Evolutionary conservation across 768 basidiomycete species (phyloP), one percentile per base, ranked within the genome.

Genomic region (Panaeolus cyanescens): DNA sequence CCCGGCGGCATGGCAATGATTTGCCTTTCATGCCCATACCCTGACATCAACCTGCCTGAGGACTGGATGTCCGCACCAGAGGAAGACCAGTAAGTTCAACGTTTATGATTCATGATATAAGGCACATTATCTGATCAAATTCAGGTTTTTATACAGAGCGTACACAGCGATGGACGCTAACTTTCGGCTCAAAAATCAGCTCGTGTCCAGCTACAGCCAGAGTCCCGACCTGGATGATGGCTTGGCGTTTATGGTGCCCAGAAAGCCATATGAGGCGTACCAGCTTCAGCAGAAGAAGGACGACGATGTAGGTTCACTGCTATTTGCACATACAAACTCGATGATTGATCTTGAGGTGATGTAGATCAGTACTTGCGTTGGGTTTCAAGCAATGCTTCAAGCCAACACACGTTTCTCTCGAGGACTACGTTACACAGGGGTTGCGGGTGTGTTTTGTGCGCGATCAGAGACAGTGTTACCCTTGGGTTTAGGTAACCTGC

Each of bases 401-500:
- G 56, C 56, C 5, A 42, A 58, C 31, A 39, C 32, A 2, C 17
- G 39, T 3, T 58, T 37, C 22, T 58, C 56, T 6, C n/a, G 25
- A 4, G 56, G 56, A 15, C 19, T 58, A 5, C 32, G 56, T 19
- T 40, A 37, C 13, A 58, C 56, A 1, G 56, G 56, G 7, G 56
- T 58, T 10, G 56, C 56, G 3, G 62, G 56, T 2, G 68, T 68
- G 3, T 62, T 34, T 4, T 71, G 71, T 63, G 64, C 66, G 7
- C 56, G 68, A 5, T 64, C 68, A 32, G 67, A 69, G 42, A 60
- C 71, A 31, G 54, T 70, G 19, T 59, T 58, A 31, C 56, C 62
- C n/a, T 63, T 61, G n/a, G 70, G 73, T 12, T 56, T 71, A 3
- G 75, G 67, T 1, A 73, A 75, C 59, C 57, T 74, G 9, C 73